A percentile compares a stretch with the other conserved stretches of the same genome.
Conservation (phyloP, 83 land plant species). For the Larix sibirica region DNA sequence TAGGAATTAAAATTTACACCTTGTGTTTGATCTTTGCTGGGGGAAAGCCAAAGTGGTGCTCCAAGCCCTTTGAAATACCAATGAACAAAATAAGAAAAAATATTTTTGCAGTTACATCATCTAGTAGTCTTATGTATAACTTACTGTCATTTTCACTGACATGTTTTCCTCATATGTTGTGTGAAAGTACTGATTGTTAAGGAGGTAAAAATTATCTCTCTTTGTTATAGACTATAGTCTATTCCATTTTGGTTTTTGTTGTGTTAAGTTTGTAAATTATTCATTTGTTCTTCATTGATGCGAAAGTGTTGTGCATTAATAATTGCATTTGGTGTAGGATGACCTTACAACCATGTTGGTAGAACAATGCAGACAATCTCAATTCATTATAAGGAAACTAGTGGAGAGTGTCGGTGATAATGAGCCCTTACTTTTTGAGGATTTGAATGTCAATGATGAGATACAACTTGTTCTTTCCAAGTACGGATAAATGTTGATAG, state of each 20-base stretch:
- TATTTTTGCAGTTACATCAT: too few species aligned
- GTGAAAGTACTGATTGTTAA: neutral
- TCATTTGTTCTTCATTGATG: too few species aligned
- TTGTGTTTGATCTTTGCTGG: neutral
- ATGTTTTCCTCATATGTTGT: neutral
- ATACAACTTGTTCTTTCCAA: constrained; percentile 59
- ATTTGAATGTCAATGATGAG: constrained; percentile 78
- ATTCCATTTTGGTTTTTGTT: neutral
- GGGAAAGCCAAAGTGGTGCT: neutral
- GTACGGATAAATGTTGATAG: constrained; percentile 38
- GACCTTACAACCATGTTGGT: constrained; percentile 69
- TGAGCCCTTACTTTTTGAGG: constrained; percentile 75
- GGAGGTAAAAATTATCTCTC: neutral
- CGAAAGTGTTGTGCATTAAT: neutral
- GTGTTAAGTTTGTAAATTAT: neutral
- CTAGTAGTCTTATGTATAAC: too few species aligned
- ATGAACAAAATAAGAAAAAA: too few species aligned
- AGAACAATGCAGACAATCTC: constrained; percentile 77
- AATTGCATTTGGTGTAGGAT: constrained; percentile 49
- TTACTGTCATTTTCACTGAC: neutral
- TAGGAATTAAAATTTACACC: neutral
- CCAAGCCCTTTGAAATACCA: too few species aligned
- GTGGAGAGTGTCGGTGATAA: constrained; percentile 64
- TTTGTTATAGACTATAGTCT: too few species aligned
- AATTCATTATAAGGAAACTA: constrained; percentile 67